Conservation (phyloP, 176 grass and related monocot species). For the Paspalum vaginatum region DNA sequence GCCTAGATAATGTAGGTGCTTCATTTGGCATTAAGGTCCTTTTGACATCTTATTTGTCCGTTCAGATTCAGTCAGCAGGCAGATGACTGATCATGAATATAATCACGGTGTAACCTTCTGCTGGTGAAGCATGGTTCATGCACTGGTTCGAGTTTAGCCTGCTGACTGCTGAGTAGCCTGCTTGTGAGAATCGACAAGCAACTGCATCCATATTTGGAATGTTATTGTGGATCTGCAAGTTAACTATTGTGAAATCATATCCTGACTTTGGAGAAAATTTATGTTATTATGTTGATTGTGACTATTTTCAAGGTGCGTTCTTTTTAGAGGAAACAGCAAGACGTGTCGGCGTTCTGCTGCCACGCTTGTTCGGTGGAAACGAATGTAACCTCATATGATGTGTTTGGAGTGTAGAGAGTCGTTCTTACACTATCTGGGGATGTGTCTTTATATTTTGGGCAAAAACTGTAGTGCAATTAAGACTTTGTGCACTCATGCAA, state of each 20-base stretch:
- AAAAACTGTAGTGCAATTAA: too few species aligned
- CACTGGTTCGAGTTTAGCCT: not conserved
- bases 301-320: too few species aligned
- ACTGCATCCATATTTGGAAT: constrained; percentile 8
- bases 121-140: constrained; percentile 4
- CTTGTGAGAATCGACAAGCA: not conserved
- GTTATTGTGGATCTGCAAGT: constrained; percentile 1
- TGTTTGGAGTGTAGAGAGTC: not conserved
- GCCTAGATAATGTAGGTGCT: constrained; percentile 3
- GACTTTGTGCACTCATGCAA: too few species aligned
- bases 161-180: not conserved
- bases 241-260: constrained; percentile 19
- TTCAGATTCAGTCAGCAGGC: not conserved
- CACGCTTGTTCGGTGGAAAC: too few species aligned
- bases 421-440: not conserved
- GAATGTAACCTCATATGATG: not conserved
- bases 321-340: too few species aligned
- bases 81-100: not conserved
- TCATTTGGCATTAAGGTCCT: constrained; percentile 15
- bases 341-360: too few species aligned
- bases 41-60: constrained; percentile 27
- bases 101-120: not conserved
- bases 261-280: constrained; percentile 2
- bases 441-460: too few species aligned
- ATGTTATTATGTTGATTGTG: not conserved